Evolutionary conservation across 2,329 filamentous ascomycete genomes (phyloP), one percentile per base, ranked within the genome.

Genomic region (Clarireedia hainanense): DNA sequence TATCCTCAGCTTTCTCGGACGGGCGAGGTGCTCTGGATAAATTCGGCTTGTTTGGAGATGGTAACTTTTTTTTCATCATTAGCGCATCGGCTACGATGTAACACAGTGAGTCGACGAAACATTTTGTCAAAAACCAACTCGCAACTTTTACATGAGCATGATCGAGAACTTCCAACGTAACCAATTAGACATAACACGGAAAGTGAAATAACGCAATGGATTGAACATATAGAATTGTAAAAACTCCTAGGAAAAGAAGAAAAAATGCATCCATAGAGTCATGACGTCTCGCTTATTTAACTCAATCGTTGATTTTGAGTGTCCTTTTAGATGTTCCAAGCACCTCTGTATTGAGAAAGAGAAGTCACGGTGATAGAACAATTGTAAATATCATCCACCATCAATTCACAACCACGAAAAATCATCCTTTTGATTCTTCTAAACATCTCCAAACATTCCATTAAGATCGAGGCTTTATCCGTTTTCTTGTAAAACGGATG

Each of bases 401-500:
- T 52, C 42, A 56, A 56, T 52, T 56, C 48, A 47, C 48, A 46
- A 55, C 61, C 58, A 62, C 59, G 56, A 49, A 57, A 64, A 61
- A 53, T 60, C 64, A 67, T 68, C 65, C 55, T 60, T 43, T 58
- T 45, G 49, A 47, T 52, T 34, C 46, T 42, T 39, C 24, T 17
- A 49, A 52, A 52, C 70, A 69, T 72, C 71, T 72, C 65, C 45
- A 49, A 52, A 56, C 55, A 59, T 58, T 63, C 64, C 64, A 67
- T 71, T 71, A 66, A 74, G 62, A 58, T 64, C 66, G 60, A 61
- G 64, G 62, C 64, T 65, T 67, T 78, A 76, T 81, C 76, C 76
- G 78, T 82, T 84, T 83, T 77, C 46, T 69, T 73, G 69, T 76
- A 83, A 68, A 85, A 84, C 82, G 81, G 81, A 85, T 85, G 82